phyloP scores from a whole-genome alignment of 2,329 filamentous ascomycete species.

The Fusarium sp. region DNA sequence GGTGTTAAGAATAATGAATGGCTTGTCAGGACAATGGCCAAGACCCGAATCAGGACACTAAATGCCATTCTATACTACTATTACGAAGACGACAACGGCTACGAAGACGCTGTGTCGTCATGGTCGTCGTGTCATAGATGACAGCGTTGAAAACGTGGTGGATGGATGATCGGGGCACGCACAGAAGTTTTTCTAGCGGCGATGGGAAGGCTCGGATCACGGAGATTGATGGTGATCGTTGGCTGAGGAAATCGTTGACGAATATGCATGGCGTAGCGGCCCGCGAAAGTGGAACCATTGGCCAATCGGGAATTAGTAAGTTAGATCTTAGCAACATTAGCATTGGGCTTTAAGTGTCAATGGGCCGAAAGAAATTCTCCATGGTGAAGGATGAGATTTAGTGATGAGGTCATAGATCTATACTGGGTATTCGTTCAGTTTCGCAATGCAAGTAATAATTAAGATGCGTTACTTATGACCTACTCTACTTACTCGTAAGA shows the following conservation, averaged over 20 bases:
- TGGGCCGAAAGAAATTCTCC: no score
- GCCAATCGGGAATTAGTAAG: background rate
- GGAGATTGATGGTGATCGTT: background rate
- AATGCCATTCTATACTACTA: constrained; percentile 1
- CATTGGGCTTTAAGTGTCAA: no score
- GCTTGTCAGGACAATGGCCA: background rate
- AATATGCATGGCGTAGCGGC: background rate
- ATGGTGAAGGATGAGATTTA: no score
- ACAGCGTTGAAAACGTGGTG: background rate
- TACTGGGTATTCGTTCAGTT: no score
- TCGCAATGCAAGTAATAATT: no score
- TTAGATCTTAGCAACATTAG: background rate
- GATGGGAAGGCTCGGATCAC: background rate
- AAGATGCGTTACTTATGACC: no score
- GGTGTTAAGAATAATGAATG: background rate
- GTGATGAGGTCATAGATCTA: background rate
- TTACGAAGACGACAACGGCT: no score
- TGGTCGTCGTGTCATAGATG: constrained; percentile 19
- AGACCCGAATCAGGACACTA: background rate
- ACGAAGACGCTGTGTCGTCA: background rate
- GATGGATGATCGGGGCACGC: background rate
- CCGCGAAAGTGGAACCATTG: background rate
- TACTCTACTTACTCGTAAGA: no score
- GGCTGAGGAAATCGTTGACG: background rate
- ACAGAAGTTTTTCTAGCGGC: background rate